Evolutionary conservation across 176 grass and related monocot species (phyloP).

Genomic region (Oryza meridionalis): DNA sequence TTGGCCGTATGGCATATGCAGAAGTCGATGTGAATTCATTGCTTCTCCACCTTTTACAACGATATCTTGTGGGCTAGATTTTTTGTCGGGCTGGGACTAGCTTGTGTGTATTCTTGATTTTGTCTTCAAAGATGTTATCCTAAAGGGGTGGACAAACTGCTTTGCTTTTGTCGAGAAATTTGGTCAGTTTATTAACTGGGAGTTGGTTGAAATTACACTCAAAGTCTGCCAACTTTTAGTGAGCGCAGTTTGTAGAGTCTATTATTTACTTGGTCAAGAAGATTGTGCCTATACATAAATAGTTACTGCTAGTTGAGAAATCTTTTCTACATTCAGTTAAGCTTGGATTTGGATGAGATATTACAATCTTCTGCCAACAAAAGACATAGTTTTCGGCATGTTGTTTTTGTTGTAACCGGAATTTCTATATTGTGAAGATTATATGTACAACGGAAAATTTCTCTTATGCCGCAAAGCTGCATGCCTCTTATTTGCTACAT

Average conservation of each 20-base stretch:
- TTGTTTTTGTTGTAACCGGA: too few species aligned
- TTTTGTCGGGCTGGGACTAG: not conserved
- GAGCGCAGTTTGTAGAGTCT: not conserved
- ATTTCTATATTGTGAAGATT: too few species aligned
- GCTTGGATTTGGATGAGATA: too few species aligned
- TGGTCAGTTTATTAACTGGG: not conserved
- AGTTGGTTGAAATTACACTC: slow-evolving; percentile 3
- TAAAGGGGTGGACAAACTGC: not conserved
- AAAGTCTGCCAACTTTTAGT: not conserved
- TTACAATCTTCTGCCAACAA: too few species aligned
- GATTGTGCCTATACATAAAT: not conserved
- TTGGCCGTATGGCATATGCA: not conserved
- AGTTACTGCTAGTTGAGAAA: not conserved
- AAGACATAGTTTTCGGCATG: too few species aligned
- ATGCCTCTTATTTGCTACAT: too few species aligned
- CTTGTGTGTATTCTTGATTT: not conserved
- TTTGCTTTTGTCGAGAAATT: not conserved
- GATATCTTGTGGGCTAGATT: not conserved
- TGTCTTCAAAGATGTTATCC: not conserved
- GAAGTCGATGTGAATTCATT: not conserved
- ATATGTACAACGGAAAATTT: too few species aligned
- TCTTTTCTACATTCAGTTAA: not conserved
- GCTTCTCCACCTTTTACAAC: not conserved
- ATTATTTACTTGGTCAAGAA: not conserved
- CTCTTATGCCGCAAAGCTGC: too few species aligned